These are phyloP conservation scores for Aspergillus calidoustus DNA, from an alignment of 2,329 filamentous ascomycete species.

Conservation along the genomic window DNA sequence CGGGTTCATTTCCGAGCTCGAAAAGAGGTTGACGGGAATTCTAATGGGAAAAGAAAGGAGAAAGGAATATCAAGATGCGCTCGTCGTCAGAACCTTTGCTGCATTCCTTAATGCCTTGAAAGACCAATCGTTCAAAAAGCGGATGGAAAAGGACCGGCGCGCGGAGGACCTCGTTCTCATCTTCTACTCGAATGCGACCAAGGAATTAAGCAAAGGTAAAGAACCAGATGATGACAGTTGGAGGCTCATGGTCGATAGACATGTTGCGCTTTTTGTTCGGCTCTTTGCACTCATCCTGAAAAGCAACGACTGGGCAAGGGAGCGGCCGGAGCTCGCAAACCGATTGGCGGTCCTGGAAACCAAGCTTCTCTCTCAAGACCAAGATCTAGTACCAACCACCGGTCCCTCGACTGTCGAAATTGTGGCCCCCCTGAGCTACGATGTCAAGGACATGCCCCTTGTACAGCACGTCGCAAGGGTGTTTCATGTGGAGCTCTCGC, in stretches of 20 bases:
- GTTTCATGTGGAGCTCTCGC: constrained; percentile 77
- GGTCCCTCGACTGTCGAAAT: constrained; percentile 75
- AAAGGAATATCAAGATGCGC: constrained; percentile 87
- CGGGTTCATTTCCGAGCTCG: constrained; percentile 70
- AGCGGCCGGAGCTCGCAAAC: constrained; percentile 80
- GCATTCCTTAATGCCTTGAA: constrained; percentile 94
- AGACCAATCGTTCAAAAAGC: constrained; percentile 82
- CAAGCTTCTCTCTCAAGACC: constrained; percentile 91
- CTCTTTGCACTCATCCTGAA: constrained; percentile 79
- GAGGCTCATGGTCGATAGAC: constrained; percentile 90
- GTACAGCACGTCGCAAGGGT: constrained; percentile 85
- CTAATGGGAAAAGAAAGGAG: constrained; percentile 80
- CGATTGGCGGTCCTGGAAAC: constrained; percentile 83
- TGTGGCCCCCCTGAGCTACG: constrained; percentile 80
- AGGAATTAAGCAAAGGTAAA: constrained; percentile 81
- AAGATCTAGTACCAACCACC: constrained; percentile 74
- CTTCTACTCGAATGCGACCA: constrained; percentile 93
- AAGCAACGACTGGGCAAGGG: constrained; percentile 81
- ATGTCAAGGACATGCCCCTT: constrained; percentile 96
- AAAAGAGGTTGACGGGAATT: constrained; percentile 80
- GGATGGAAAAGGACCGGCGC: constrained; percentile 90
- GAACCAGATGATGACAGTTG: constrained; percentile 80
- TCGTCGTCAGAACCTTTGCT: constrained; percentile 91
- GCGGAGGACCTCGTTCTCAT: constrained; percentile 93
- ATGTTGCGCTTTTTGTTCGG: constrained; percentile 92